These are phyloP conservation scores for Fonsecaea multimorphosa DNA, from an alignment of 2,329 filamentous ascomycete species.

Conservation along the genomic window DNA sequence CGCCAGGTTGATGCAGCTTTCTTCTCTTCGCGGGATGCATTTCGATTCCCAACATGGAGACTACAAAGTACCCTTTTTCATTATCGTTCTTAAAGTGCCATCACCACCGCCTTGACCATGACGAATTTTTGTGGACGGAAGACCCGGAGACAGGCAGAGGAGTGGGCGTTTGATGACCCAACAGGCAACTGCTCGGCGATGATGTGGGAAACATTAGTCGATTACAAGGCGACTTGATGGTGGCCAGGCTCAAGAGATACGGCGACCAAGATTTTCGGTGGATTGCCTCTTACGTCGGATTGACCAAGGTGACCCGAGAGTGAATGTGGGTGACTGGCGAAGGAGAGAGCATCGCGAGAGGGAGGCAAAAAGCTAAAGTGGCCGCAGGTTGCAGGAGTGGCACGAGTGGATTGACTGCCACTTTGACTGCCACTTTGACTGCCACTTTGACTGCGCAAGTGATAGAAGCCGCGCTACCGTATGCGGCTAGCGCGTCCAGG, in stretches of 20 bases:
- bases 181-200: constrained; percentile 5
- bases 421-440: too few species aligned
- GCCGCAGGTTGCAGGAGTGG: background rate
- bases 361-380: constrained; percentile 3
- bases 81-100: background rate
- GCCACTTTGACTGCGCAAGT: constrained; percentile 4
- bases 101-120: background rate
- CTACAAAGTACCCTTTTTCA: background rate
- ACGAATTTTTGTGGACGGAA: background rate
- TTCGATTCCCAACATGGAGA: constrained; percentile 1
- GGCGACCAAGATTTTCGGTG: constrained; percentile 1
- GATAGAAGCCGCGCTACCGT: background rate
- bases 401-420: constrained; percentile 8
- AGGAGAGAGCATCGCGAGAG: background rate
- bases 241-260: background rate
- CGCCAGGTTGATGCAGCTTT: constrained; percentile 63
- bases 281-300: background rate
- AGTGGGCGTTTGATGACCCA: constrained; percentile 7
- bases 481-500: background rate
- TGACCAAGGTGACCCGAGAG: constrained; percentile 5
- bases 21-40: constrained; percentile 64
- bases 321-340: constrained; percentile 8
- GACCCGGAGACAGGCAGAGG: background rate
- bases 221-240: background rate
- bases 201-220: constrained; percentile 1